phyloP scores from a whole-genome alignment of 768 basidiomycete species.

The Chlorophyllum brunneum region DNA sequence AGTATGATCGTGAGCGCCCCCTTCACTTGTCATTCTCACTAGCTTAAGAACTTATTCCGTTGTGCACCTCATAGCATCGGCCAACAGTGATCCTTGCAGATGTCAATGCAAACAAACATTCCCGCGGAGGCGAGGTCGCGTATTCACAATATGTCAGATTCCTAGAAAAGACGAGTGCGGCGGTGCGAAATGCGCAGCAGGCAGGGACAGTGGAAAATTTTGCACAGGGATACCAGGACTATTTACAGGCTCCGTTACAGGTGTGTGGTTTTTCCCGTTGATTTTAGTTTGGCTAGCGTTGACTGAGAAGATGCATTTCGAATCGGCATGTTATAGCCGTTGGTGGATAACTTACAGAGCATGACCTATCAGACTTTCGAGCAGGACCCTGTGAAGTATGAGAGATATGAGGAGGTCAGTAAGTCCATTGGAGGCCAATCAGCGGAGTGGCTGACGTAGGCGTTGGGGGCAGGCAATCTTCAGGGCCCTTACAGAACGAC shows the following conservation, averaged over 20 bases:
- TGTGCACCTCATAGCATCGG: constrained; percentile 52
- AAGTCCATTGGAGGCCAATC: not conserved
- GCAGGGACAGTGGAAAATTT: constrained; percentile 84
- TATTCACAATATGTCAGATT: constrained; percentile 89
- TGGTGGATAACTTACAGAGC: constrained; percentile 97
- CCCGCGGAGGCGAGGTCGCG: constrained; percentile 76
- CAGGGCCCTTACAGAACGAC: constrained; percentile 72
- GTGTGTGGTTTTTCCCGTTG: too few relatives aligned
- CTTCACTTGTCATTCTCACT: constrained; percentile 7
- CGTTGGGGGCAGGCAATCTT: constrained; percentile 60
- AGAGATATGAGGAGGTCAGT: constrained; percentile 86
- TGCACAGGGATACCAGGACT: constrained; percentile 92
- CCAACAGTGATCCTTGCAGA: constrained; percentile 83
- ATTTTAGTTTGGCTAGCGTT: not conserved
- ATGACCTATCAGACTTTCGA: constrained; percentile 98
- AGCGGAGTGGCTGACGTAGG: constrained; percentile 7
- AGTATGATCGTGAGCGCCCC: constrained; percentile 70
- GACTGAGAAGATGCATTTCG: not conserved
- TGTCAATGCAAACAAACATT: constrained; percentile 61
- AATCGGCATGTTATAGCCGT: constrained; percentile 49
- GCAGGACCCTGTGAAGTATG: constrained; percentile 95
- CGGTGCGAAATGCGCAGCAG: constrained; percentile 57
- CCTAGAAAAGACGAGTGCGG: constrained; percentile 73
- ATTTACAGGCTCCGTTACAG: constrained; percentile 91
- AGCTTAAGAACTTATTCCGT: constrained; percentile 4